Base-by-base conservation (phyloP, 805 yeast species). In the Naumovozyma castellii region DNA sequence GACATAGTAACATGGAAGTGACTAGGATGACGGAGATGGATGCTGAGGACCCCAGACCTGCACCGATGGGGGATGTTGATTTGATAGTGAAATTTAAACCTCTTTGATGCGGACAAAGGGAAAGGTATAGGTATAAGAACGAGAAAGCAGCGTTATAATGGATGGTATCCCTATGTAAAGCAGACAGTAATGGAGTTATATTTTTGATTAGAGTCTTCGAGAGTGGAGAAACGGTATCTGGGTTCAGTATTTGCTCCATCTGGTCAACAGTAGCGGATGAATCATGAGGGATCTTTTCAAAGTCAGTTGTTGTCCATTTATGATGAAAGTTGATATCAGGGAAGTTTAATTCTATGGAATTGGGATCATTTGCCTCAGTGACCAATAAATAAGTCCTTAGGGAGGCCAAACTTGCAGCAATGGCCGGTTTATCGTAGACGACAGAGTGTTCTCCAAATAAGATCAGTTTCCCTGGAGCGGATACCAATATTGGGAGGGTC, bases 381-480 rank as follows among this genome's bases (percentile, higher is more conserved):
- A 84, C 92, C 16, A 83, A 63, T 5, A 88, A 62, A 51, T 85
- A 90, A 0, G 97, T 84, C 52, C 96, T 73, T 42, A 92, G 66
- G 5, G 92, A 80, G 8, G 59, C 48, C 6, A 90, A 73, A 3
- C 96, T 92, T 0, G 97, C 97, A 1, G 98, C 97, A 38, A 92
- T 84, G 10, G 97, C 97, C 1, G 96, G 96, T 55, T 78, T 84
- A 35, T 84, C 80, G 57, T 84, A 84, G 0, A 92, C 98, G 2
- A 94, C 97, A 5, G 97, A 84, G 56, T 92, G 98, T 57, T 92
- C 98, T 17, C 98, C 98, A 59, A 88, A 92, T 28, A 92, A 70
- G 50, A 92, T 92, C 34, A 87, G 95, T 56, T 92, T 92, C 3
- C 98, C 98, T 0, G 98, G 98, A 1, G 98, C 92, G 39, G 95